phyloP scores from a whole-genome alignment of 225 moss, liverwort and hornwort species.

The Anthoceros angustus region DNA sequence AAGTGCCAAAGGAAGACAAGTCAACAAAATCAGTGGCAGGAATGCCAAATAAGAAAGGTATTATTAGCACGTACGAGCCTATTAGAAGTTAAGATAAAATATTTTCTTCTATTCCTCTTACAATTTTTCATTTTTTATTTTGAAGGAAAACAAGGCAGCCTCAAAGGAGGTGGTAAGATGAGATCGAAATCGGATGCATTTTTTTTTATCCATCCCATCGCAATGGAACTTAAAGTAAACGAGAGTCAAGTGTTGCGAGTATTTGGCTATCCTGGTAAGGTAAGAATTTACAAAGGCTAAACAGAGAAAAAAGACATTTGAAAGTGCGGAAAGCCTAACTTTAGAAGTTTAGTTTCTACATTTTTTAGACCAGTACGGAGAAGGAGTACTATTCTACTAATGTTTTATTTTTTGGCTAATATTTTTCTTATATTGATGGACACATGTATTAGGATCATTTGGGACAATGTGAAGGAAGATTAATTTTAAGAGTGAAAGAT shows the following conservation, averaged over 20 bases:
- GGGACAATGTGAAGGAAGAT: constrained; percentile 19
- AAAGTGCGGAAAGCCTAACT: too few relatives aligned
- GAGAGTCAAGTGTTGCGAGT: not conserved
- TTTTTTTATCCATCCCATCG: constrained; percentile 36
- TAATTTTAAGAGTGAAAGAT: constrained; percentile 21
- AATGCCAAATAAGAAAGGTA: too few relatives aligned
- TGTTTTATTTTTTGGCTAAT: not conserved
- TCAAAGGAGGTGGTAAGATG: constrained; percentile 7
- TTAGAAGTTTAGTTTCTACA: too few relatives aligned
- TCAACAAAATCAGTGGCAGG: not conserved
- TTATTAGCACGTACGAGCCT: not conserved
- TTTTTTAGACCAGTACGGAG: too few relatives aligned
- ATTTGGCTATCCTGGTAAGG: not conserved
- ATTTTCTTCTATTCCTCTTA: not conserved
- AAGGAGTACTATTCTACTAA: not conserved
- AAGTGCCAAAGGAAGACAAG: not conserved
- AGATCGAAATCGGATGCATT: constrained; percentile 28
- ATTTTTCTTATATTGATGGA: not conserved
- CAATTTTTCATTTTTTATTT: not conserved
- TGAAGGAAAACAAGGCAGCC: not conserved
- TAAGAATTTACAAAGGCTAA: not conserved
- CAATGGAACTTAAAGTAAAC: not conserved
- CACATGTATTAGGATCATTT: constrained; percentile 11
- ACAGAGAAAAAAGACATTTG: too few relatives aligned
- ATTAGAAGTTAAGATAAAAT: not conserved